phyloP scores from a whole-genome alignment of 495 filamentous ascomycete genomes.

The Penicillium atrosanguineum region DNA sequence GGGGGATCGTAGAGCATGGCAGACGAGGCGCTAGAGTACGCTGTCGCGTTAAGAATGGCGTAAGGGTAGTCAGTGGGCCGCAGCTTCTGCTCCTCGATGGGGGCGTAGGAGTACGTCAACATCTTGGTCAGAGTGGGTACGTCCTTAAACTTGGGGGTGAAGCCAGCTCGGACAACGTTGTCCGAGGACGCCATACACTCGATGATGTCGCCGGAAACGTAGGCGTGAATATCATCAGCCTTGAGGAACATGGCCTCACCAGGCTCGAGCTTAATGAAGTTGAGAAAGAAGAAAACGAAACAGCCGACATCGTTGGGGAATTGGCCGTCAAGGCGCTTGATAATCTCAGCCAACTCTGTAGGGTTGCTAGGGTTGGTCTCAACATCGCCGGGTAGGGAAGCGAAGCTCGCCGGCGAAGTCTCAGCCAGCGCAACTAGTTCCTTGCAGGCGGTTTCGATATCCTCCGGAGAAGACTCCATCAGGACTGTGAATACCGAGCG shows the following conservation, averaged over 20 bases:
- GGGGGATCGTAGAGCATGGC: conserved; percentile 85
- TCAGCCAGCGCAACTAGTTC: conserved; percentile 71
- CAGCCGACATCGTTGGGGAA: conserved; percentile 76
- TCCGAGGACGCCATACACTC: conserved; percentile 99
- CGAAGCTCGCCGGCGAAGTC: conserved; percentile 41
- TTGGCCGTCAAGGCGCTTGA: conserved; percentile 69
- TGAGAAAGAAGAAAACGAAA: conserved; percentile 79
- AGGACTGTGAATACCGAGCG: conserved; percentile 69
- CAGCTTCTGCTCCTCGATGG: conserved; percentile 94
- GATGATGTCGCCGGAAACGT: conserved; percentile 93
- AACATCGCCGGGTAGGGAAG: conserved; percentile 31
- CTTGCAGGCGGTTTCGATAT: conserved; percentile 60
- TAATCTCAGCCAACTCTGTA: conserved; percentile 68
- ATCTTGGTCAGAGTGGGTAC: conserved; percentile 85
- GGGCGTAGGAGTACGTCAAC: conserved; percentile 92
- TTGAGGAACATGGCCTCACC: conserved; percentile 96
- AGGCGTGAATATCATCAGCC: conserved; percentile 96
- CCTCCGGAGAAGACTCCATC: conserved; percentile 70
- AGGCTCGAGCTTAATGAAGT: conserved; percentile 74
- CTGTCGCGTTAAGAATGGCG: conserved; percentile 69
- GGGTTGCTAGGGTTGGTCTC: conserved; percentile 39
- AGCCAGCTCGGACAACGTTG: conserved; percentile 95
- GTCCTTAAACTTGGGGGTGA: conserved; percentile 98
- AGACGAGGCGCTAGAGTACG: conserved; percentile 70
- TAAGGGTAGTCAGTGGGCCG: conserved; percentile 78